Evolutionary conservation across 2,329 filamentous ascomycete species (phyloP), one percentile per base, ranked within the genome.

Genomic region (Trichoderma afroharzianum): DNA sequence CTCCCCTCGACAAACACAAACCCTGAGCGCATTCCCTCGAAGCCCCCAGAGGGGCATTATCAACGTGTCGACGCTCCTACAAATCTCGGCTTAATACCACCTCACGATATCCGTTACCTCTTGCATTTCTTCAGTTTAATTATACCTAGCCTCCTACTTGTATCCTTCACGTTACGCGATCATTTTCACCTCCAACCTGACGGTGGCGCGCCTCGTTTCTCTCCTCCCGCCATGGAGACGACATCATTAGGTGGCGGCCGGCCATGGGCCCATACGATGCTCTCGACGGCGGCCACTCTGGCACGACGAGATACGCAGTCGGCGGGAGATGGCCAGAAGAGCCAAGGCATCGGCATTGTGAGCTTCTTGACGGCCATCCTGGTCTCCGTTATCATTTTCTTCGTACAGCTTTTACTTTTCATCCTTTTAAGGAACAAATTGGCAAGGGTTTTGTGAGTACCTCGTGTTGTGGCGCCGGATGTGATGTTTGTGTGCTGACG

Each of bases 371-470:
- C 91, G 64, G 91, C 91, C 55, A 78, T 93, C 74, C 85, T 84
- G 43, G 87, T 88, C 63, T 90, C 90, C 77, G 78, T 91, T 61
- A 81, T 88, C 21, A 81, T 93, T 70, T 93, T 93, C 73, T 86
- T 84, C 1, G 81, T 91, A 6, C 89, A 91, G 78, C 83, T 94
- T 43, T 77, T 91, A 12, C 77, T 92, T n/a, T 97, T 97, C 79
- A 80, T 94, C 7, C 76, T 96, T 1, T 83, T 97, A 55, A 90
- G 94, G 74, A 91, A 93, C 72, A 95, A 93, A 74, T 82, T 97
- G 43, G 90, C 90, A 2, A 88, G 94, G 73, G 97, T 97, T 73
- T 97, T 95, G 92, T 94, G 83, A 78, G 91, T 14, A 6, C 43
- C 4, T 53, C 21, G 47, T 24, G 18, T 39, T 26, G 39, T 14